Base-by-base conservation (phyloP, 2,329 filamentous ascomycete species). In the Calonectria pauciramosa region DNA sequence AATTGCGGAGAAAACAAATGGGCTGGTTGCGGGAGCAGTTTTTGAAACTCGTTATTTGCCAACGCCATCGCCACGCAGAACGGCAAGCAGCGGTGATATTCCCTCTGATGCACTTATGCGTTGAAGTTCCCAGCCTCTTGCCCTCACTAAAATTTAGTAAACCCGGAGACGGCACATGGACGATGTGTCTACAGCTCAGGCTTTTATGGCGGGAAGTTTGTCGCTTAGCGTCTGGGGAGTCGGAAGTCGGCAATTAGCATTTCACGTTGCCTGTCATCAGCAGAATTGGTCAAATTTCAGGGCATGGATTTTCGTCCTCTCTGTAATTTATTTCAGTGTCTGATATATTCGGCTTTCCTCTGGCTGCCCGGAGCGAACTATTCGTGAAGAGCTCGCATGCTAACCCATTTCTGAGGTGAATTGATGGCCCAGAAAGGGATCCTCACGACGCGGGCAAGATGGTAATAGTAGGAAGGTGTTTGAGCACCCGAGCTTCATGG, bases 261-360 rank as follows among this genome's bases (percentile, higher is more conserved):
- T 44, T 44, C 18, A 18, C 4, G 7, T 41, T 41, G 20, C 16
- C 38, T 7, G 6, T 38, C 36, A 38, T 3, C 36, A 38, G 36
- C 14, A 18, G 16, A 44, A 44, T 44, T 44, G n/a, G n/a, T 44
- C 41, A 44, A 44, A 18, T 44, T 3, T 10, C 18, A 44, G 41
- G n/a, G n/a, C n/a, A n/a, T n/a, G n/a, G n/a, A n/a, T n/a, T n/a
- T 1, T 18, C 18, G 1, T 2, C 7, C 41, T 9, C 18, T 1
- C 8, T 44, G 41, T n/a, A 6, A 44, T 8, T 20, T 44, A 20
- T n/a, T 44, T n/a, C 18, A 14, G 38, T 41, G 16, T 14, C 14
- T 14, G 16, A 41, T 41, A 16, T 16, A 18, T 20, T 41, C 8
- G 5, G 4, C 6, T 20, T 38, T 20, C 14, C 14, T 41, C 2